Base-by-base conservation (phyloP, 352 stramenopile species). In the Thraustotheca clavata region DNA sequence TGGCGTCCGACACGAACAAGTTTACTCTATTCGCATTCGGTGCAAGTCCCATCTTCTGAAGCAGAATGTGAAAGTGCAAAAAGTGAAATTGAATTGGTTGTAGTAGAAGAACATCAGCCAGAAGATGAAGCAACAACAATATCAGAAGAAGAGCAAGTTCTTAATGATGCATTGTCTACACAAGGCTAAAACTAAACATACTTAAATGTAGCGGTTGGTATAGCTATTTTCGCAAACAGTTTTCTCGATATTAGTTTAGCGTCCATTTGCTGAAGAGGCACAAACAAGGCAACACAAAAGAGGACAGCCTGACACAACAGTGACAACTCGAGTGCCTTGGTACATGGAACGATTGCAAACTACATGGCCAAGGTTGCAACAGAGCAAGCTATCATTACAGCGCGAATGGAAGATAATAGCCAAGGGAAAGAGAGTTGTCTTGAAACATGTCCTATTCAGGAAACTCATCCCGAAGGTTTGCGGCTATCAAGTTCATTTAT, bases 1-100 rank as follows among this genome's bases (percentile, higher is more conserved):
- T 94, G 86, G 86, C 77, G 79, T 1, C 86, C 86, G 14, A 86
- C 65, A 40, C 68, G 73, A 22, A 88, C 84, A 27, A 87, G 76
- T 3, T 39, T 74, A 38, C 68, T 91, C 1, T 91, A 91, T 60
- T 76, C 82, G 20, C 73, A 80, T 32, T 91, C 91, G 79, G 79
- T 91, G 43, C 82, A 94, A 60, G 71, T 94, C 24, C 83, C 83
- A 26, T 54, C 57, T 31, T 55, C 38, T n/a, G 57, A 65, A 12
- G 57, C 38, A n/a, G 57, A 50, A 7, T 50, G 31, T 16, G 12
- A 24, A 20, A 55, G 47, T 5, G 38, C 12, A 24, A 52, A 52
- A 31, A 31, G 11, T 31, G 43, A 52, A 9, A 31, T 52, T 11
- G 43, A 52, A 31, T 31, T 52, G 24, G 43, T 24, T 31, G n/a